phyloP scores from a whole-genome alignment of 768 basidiomycete genomes.

The Pleurotus ostreatus region DNA sequence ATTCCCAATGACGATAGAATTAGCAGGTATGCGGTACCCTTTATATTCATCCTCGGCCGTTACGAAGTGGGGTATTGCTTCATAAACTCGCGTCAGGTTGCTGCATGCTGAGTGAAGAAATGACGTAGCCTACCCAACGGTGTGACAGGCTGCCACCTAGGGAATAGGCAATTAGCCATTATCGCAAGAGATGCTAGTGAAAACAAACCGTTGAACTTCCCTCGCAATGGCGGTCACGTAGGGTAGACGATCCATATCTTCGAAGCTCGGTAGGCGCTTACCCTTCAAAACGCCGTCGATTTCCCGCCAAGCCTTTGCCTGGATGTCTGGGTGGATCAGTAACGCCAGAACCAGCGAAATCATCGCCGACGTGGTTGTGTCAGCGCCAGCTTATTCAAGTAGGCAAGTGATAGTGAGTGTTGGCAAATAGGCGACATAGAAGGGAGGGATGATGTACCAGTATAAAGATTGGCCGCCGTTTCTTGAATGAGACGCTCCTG shows the following conservation, averaged over 20 bases:
- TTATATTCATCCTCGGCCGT: slow-evolving; percentile 41
- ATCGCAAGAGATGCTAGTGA: not conserved
- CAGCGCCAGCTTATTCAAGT: not conserved
- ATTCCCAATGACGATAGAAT: slow-evolving; percentile 30
- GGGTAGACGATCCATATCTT: slow-evolving; percentile 15
- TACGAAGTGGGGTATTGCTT: slow-evolving; percentile 28
- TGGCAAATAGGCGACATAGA: no score
- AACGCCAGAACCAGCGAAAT: slow-evolving; percentile 20
- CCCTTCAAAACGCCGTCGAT: slow-evolving; percentile 19
- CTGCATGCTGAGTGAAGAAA: not conserved
- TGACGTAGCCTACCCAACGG: not conserved
- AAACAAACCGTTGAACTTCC: slow-evolving; percentile 16
- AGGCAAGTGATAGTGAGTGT: no score
- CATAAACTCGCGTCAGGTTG: not conserved
- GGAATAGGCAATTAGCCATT: no score
- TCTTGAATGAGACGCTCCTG: slow-evolving; percentile 25
- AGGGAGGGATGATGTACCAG: slow-evolving; percentile 14
- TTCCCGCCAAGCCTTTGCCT: slow-evolving; percentile 20
- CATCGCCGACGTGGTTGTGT: slow-evolving; percentile 17
- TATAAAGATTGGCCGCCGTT: slow-evolving; percentile 34
- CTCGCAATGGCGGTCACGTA: slow-evolving; percentile 19
- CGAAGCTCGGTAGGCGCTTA: slow-evolving; percentile 18
- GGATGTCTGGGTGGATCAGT: slow-evolving; percentile 18
- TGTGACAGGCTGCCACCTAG: slow-evolving; percentile 3
- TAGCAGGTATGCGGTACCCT: slow-evolving; percentile 41